Evolutionary conservation across 148 eudicot species (phyloP), one percentile per base, ranked within the genome.

Genomic region (Vaccinium myrtillus): DNA sequence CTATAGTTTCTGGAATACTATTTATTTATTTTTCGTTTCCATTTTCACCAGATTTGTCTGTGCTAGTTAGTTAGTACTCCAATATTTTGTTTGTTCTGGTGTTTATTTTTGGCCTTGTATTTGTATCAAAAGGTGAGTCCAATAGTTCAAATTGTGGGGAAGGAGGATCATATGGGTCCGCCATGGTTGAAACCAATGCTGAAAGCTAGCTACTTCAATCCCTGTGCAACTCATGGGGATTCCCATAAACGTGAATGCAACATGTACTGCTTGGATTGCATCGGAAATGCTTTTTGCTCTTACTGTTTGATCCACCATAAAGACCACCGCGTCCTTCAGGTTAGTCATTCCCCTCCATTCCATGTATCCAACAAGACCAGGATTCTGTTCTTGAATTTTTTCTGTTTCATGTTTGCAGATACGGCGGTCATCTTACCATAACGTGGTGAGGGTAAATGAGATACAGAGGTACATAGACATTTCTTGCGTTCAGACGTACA

Each of bases 251-350:
- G 87, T 54, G 92, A 91, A 80, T 90, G 90, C 87, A 92, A 92
- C 61, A 82, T 90, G 89, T 92, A 50, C 77, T 92, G 94, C 69
- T 85, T 92, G 87, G 94, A 92, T 70, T 92, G 94, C 84, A 63
- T 79, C 79, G 89, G 88, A 56, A 83, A 86, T 81, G 89, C 92
- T 43, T 79, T 91, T 15, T 91, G 94, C 27, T 87, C 90, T 56
- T 86, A 85, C 80, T 92, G 94, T 85, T 89, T 88, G 81, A 59
- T 79, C 79, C 87, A 75, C 50, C 92, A 92, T 85, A 81, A 86
- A 70, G 88, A 85, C 78, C 94, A 92, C 83, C 88, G 82, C 2
- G 81, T 85, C 54, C 61, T 90, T 83, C 94, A 90, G 92, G 94
- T 89, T 59, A 49, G 1, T 58, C 78, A 36, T 2, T 48, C 9